These are phyloP conservation scores for Talaromyces sp. DNA, from an alignment of 2,329 filamentous ascomycete species.

Conservation along the genomic window DNA sequence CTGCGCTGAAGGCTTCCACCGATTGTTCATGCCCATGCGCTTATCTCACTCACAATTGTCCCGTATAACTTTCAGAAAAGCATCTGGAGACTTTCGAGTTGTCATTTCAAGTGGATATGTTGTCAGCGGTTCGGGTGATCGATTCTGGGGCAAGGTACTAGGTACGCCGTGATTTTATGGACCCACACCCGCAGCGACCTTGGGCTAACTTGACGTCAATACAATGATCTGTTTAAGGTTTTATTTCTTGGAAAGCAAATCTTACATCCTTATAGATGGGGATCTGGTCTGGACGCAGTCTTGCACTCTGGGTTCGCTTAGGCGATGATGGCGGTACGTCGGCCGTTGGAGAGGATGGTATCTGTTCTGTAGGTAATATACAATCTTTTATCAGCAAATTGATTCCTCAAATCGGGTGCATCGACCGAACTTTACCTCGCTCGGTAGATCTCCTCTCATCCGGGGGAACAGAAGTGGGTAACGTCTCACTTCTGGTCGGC, in stretches of 20 bases:
- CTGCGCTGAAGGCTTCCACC: background rate
- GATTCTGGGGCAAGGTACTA: background rate
- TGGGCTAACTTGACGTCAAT: background rate
- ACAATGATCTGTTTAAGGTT: background rate
- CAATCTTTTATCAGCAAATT: background rate
- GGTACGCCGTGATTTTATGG: background rate
- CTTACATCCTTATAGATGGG: background rate
- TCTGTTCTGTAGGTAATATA: background rate
- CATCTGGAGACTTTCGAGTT: background rate
- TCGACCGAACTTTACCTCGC: background rate
- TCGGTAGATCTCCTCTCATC: background rate
- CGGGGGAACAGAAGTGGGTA: background rate
- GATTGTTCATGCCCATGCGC: background rate
- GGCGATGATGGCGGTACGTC: background rate
- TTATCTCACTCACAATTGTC: background rate
- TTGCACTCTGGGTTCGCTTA: background rate
- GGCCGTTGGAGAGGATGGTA: background rate
- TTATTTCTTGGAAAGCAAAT: background rate
- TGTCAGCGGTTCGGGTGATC: background rate
- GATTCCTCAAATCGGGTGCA: background rate
- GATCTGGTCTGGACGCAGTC: background rate
- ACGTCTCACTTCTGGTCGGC: background rate
- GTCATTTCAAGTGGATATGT: background rate
- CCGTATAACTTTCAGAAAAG: background rate
- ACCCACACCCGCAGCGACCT: background rate